A percentile compares a stretch with the other conserved stretches of the same genome.
Conservation (phyloP, 2,329 filamentous ascomycete genomes). For the Neopestalotiopsis rosae region DNA sequence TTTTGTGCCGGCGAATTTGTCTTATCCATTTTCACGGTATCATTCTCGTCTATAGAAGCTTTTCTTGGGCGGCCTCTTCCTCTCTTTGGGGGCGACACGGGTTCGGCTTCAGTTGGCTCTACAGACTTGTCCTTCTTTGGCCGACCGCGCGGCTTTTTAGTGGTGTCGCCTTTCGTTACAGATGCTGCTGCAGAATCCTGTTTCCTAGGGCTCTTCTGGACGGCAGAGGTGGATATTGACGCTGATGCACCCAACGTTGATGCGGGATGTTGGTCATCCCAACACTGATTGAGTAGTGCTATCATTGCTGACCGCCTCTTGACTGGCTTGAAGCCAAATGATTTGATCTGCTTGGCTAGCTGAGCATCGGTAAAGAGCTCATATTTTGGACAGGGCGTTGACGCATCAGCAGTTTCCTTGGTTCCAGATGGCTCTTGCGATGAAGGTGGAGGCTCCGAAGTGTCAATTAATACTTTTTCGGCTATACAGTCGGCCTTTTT, state of each 20-base stretch:
- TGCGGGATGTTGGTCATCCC: slow-evolving; percentile 60
- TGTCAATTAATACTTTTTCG: background rate
- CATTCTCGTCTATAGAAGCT: background rate
- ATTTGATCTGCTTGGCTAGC: slow-evolving; percentile 64
- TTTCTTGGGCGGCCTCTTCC: slow-evolving; percentile 34
- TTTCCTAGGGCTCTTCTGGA: slow-evolving; percentile 31
- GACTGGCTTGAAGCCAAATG: slow-evolving; percentile 75
- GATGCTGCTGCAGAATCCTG: slow-evolving; percentile 16
- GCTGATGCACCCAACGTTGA: background rate
- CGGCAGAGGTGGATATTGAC: slow-evolving; percentile 29
- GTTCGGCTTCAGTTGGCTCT: background rate
- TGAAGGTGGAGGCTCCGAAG: background rate
- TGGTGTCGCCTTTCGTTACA: slow-evolving; percentile 24
- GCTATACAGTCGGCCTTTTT: background rate
- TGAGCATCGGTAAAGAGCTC: slow-evolving; percentile 66
- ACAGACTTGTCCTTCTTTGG: slow-evolving; percentile 42
- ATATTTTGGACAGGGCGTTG: slow-evolving; percentile 56
- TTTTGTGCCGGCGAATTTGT: slow-evolving; percentile 24
- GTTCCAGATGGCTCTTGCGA: slow-evolving; percentile 12
- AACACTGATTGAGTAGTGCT: slow-evolving; percentile 71
- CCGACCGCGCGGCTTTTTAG: slow-evolving; percentile 46
- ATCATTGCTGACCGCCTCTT: slow-evolving; percentile 74
- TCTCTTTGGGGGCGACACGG: slow-evolving; percentile 25
- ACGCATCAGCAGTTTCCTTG: background rate
- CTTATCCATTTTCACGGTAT: background rate